Base-by-base conservation (phyloP, 1,284 basidiomycete genomes). In the Flammula alnicola region DNA sequence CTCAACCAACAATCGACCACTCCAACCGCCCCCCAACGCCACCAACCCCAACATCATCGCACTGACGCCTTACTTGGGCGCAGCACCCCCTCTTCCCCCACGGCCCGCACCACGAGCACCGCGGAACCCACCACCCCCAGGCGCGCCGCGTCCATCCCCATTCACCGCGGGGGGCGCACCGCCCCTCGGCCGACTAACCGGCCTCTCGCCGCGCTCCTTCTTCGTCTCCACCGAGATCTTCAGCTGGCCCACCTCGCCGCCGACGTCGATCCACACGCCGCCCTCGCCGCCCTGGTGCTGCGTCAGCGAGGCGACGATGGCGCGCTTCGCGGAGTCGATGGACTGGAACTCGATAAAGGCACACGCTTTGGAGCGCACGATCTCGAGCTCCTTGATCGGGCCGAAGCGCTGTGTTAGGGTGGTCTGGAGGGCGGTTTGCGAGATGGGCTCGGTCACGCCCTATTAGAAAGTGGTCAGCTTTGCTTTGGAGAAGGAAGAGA, bases 271-370 rank as follows among this genome's bases (percentile, higher is more conserved):
- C 62, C 82, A 83, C 51, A 98, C 79, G n/a, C 92, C 93, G 48
- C 93, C 93, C 63, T 95, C 91, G 25, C 93, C 94, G 51, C 93
- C 93, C 55, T 86, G 82, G 35, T 66, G 58, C 27, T 71, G 64
- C 1, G 81, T 77, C 41, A 95, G 69, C 31, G 85, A 90, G 3
- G 86, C 80, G 19, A 81, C 72, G 60, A 98, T 95, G 2, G 96
- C 96, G 49, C 86, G 84, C 58, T 85, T 82, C 11, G 96, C 96
- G 20, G 83, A 75, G 3, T 97, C 94, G 54, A 95, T 71, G 6
- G 75, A 76, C 29, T 69, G 71, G 73, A 96, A 99, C 69, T 98
- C 95, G 62, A 95, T 80, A 79, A 98, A 98, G 1, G 95, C 96
- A 65, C 95, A 98, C 0, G 91, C 93, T 71, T 94, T 96, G 66